A percentile compares a stretch with the other conserved stretches of the same genome.
Evolutionary conservation across 2,329 filamentous ascomycete species (phyloP).

Genomic region (Alternaria sp.): DNA sequence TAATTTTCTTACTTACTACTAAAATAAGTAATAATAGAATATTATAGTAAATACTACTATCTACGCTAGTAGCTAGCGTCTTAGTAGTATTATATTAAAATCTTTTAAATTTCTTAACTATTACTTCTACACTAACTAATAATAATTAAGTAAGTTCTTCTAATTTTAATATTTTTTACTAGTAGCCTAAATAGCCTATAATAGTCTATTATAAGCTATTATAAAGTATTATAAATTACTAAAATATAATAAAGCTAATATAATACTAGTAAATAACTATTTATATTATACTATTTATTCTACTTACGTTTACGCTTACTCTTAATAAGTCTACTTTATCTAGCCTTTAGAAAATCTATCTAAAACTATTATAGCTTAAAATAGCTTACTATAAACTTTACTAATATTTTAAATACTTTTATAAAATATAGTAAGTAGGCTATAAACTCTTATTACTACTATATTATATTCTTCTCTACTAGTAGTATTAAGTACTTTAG

Average conservation of each 20-base stretch:
- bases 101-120: not conserved
- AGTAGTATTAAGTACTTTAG: too few species aligned
- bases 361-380: too few species aligned
- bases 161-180: not conserved
- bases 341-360: too few species aligned
- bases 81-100: not conserved
- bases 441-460: too few species aligned
- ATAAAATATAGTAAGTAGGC: too few species aligned
- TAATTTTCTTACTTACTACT: not conserved
- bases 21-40: not conserved
- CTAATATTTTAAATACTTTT: too few species aligned
- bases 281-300: too few species aligned
- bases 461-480: too few species aligned
- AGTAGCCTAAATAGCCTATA: not conserved
- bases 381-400: too few species aligned
- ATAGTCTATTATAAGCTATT: not conserved
- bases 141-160: not conserved
- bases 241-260: not conserved
- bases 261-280: not conserved
- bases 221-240: not conserved
- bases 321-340: too few species aligned
- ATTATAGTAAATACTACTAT: not conserved
- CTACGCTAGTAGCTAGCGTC: not conserved
- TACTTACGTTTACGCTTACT: too few species aligned
- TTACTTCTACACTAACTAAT: not conserved